Conservation (phyloP, 2,329 filamentous ascomycete species). For the Chaetomium sp. region DNA sequence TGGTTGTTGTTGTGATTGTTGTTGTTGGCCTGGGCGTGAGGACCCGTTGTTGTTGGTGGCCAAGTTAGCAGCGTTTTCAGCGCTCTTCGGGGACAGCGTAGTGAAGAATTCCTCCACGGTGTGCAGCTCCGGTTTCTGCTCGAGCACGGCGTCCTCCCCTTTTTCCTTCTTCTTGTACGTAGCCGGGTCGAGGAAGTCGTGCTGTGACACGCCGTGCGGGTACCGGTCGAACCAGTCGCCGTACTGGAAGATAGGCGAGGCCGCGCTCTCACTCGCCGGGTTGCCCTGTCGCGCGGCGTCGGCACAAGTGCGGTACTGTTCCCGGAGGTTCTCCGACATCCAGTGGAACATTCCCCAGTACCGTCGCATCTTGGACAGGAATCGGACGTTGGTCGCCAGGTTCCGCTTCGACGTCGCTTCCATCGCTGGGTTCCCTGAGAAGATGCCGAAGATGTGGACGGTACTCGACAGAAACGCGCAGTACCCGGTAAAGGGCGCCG, state of each 20-base stretch:
- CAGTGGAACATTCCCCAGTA: constrained; percentile 99
- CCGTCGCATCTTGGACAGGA: constrained; percentile 89
- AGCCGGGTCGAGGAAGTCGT: constrained; percentile 74
- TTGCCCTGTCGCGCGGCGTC: constrained; percentile 69
- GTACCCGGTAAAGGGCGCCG: constrained; percentile 90
- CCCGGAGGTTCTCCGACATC: constrained; percentile 86
- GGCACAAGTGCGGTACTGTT: constrained; percentile 77
- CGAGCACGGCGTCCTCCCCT: constrained; percentile 80
- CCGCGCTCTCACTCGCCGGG: constrained; percentile 40
- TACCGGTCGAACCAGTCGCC: constrained; percentile 97
- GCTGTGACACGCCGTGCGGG: constrained; percentile 80
- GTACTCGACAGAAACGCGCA: constrained; percentile 90
- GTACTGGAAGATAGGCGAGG: constrained; percentile 77
- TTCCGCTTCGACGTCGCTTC: constrained; percentile 77
- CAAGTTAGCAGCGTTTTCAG: constrained; percentile 28
- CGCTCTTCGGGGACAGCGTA: constrained; percentile 59
- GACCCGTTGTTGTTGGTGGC: constrained; percentile 15
- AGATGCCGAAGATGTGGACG: constrained; percentile 88
- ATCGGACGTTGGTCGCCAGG: constrained; percentile 80
- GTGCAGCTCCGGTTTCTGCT: constrained; percentile 83
- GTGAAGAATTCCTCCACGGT: constrained; percentile 94
- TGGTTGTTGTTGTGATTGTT: too few species aligned
- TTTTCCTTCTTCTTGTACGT: constrained; percentile 63
- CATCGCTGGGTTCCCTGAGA: constrained; percentile 71
- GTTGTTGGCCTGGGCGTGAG: constrained; percentile 15